A percentile compares a stretch with the other conserved stretches of the same genome.
Conservation (phyloP, 345 rosid genomes). For the Syzygium aromaticum region DNA sequence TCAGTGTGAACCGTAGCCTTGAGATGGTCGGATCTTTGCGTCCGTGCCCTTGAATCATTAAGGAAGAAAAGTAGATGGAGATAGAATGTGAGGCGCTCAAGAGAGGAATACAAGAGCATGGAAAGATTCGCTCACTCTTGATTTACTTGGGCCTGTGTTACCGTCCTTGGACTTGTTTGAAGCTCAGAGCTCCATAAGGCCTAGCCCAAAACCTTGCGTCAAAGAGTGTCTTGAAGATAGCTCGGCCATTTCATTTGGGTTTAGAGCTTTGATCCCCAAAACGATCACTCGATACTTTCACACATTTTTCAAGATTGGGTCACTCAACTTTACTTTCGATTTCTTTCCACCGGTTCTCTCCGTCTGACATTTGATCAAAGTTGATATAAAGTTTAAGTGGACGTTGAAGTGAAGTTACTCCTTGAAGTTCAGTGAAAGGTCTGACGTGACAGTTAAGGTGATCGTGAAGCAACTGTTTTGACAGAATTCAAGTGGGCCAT, state of each 20-base stretch:
- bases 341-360: background rate
- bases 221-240: background rate
- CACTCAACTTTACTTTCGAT: background rate
- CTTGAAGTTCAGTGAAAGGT: background rate
- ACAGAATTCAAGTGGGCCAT: background rate
- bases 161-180: background rate
- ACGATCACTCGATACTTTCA: background rate
- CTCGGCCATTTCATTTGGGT: background rate
- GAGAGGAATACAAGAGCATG: background rate
- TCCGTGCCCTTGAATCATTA: background rate
- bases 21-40: background rate
- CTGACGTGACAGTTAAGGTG: background rate
- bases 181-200: background rate
- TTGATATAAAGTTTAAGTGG: background rate
- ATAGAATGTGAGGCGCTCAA: background rate
- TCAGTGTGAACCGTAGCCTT: background rate
- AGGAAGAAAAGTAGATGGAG: background rate
- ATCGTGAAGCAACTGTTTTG: background rate
- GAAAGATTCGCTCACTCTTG: background rate
- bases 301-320: background rate
- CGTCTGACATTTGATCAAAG: background rate
- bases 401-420: background rate
- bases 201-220: background rate
- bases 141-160: background rate
- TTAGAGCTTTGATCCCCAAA: background rate